Conservation (phyloP, 2,329 filamentous ascomycete species). For the Truncatella angustata region DNA sequence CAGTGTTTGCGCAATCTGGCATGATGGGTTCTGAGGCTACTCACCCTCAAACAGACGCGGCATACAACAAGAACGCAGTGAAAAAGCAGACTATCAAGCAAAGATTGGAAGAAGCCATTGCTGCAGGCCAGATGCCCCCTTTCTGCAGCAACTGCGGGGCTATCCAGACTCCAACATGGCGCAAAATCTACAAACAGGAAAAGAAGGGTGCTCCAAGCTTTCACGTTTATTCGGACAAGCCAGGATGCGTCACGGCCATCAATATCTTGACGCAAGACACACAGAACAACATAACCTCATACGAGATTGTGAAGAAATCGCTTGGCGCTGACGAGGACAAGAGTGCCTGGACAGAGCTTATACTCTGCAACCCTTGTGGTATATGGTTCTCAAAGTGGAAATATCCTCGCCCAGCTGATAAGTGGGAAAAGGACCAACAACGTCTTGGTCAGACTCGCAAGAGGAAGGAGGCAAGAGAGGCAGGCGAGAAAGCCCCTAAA, state of each 20-base stretch:
- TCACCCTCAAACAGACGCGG: constrained; percentile 43
- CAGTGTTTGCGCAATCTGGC: constrained; percentile 29
- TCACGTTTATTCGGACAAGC: constrained; percentile 69
- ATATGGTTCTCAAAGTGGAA: constrained; percentile 92
- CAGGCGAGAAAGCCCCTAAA: constrained; percentile 31
- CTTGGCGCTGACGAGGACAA: constrained; percentile 62
- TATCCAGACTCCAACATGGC: constrained; percentile 95
- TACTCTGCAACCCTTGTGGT: constrained; percentile 93
- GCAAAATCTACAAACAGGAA: constrained; percentile 84
- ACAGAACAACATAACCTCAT: constrained; percentile 60
- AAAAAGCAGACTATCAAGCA: constrained; percentile 63
- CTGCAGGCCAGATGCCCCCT: constrained; percentile 79
- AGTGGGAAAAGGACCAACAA: constrained; percentile 70
- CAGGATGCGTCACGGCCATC: constrained; percentile 72
- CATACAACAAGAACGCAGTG: constrained; percentile 60
- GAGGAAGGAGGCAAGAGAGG: constrained; percentile 45
- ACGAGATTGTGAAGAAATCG: constrained; percentile 77
- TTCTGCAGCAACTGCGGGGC: constrained; percentile 92
- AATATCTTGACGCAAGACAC: constrained; percentile 63
- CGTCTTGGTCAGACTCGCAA: constrained; percentile 50
- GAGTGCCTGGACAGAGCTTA: constrained; percentile 65
- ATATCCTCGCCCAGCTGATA: constrained; percentile 75
- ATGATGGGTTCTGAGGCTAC: constrained; percentile 35
- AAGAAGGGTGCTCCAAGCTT: constrained; percentile 67
- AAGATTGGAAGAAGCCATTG: constrained; percentile 61